Evolutionary conservation across 1,284 basidiomycete genomes (phyloP).

Genomic region (Ustilago cynodontis): DNA sequence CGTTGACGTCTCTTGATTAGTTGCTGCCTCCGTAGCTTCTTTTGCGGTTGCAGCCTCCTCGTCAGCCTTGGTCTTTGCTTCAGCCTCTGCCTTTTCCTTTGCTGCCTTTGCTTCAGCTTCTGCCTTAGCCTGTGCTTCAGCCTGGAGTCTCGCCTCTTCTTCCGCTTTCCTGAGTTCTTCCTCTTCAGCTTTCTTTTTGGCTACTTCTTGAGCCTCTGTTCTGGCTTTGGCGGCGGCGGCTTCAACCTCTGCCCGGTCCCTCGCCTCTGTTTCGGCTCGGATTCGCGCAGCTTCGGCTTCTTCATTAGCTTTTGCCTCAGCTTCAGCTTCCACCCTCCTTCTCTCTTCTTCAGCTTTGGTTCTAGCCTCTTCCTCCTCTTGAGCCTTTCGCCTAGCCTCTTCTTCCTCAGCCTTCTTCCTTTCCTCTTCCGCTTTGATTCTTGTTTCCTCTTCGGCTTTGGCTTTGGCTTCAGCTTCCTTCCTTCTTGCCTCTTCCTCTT

Average conservation of each 20-base stretch:
- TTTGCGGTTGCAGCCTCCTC: neutral
- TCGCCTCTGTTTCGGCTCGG: no score
- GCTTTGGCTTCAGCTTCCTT: conserved; percentile 7
- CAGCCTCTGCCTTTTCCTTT: neutral
- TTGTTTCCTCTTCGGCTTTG: conserved; percentile 2
- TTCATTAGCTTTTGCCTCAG: conserved; percentile 9
- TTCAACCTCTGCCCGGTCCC: neutral
- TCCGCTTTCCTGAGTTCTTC: neutral
- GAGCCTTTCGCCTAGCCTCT: no score
- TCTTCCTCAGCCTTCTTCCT: conserved; percentile 15
- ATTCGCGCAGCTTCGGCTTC: conserved; percentile 2
- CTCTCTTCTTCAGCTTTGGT: no score
- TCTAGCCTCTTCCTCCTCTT: neutral
- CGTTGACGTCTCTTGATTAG: neutral
- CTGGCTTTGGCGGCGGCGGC: neutral
- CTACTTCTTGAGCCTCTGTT: conserved; percentile 9
- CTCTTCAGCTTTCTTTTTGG: neutral
- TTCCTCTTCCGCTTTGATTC: conserved; percentile 10
- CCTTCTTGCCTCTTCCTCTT: neutral
- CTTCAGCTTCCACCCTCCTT: neutral
- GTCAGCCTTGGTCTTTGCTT: neutral
- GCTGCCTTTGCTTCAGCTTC: conserved; percentile 5
- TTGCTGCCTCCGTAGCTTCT: neutral
- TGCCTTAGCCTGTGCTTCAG: neutral
- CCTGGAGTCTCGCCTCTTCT: neutral